phyloP scores from a whole-genome alignment of 192 early-diverging fungal species.

The Gigaspora rosea region DNA sequence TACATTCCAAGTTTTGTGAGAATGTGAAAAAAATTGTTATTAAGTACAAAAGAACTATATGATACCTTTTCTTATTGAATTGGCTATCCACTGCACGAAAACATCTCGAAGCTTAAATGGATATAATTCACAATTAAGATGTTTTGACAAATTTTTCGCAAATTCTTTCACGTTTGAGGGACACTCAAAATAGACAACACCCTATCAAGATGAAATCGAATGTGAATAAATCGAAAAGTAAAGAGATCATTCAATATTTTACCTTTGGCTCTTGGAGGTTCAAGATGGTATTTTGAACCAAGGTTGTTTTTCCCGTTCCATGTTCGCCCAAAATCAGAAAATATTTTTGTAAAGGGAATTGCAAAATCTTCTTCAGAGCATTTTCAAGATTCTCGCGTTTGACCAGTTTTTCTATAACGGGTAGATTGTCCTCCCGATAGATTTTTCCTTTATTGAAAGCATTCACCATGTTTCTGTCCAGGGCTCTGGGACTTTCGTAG shows the following conservation, averaged over 20 bases:
- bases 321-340: too few relatives aligned
- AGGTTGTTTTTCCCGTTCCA: too few relatives aligned
- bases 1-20: constrained; percentile 21
- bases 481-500: constrained; percentile 19
- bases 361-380: background rate
- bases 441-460: constrained; percentile 16
- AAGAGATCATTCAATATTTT: constrained; percentile 23
- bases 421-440: background rate
- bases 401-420: too few relatives aligned
- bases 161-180: too few relatives aligned
- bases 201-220: too few relatives aligned
- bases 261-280: constrained; percentile 30
- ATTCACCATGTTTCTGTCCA: background rate
- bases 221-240: constrained; percentile 24
- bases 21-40: constrained; percentile 19
- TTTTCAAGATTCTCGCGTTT: too few relatives aligned
- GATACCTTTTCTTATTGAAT: constrained; percentile 11
- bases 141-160: constrained; percentile 5
- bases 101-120: constrained; percentile 16
- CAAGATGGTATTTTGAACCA: too few relatives aligned
- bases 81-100: background rate
- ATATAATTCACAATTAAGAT: constrained; percentile 20
- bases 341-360: too few relatives aligned
- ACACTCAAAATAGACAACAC: too few relatives aligned
- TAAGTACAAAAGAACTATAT: constrained; percentile 1